phyloP scores from a whole-genome alignment of 2,329 filamentous ascomycete species.

The Coniella vitis region DNA sequence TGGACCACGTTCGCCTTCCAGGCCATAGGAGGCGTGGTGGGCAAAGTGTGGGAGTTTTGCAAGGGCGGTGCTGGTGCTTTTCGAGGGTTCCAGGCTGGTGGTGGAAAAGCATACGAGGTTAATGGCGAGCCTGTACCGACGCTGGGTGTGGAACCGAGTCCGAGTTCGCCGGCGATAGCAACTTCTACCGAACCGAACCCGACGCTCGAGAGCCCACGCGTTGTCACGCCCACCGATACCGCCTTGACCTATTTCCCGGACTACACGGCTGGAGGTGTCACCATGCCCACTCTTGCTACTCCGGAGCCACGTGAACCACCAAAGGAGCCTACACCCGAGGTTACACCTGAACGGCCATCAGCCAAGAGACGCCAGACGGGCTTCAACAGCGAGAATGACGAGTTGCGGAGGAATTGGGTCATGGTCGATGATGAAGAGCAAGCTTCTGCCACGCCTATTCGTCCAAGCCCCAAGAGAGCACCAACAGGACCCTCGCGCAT shows the following conservation, averaged over 20 bases:
- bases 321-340: slow-evolving; percentile 26
- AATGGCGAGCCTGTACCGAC: slow-evolving; percentile 20
- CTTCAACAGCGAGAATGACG: slow-evolving; percentile 39
- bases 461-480: slow-evolving; percentile 13
- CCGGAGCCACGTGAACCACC: slow-evolving; percentile 4
- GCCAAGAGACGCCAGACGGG: slow-evolving; percentile 45
- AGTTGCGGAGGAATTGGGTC: slow-evolving; percentile 64
- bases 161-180: no score
- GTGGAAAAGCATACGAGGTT: slow-evolving; percentile 64
- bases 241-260: not conserved
- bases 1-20: slow-evolving; percentile 56
- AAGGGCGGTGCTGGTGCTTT: slow-evolving; percentile 63
- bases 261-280: slow-evolving; percentile 3
- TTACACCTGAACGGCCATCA: slow-evolving; percentile 38
- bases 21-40: slow-evolving; percentile 60
- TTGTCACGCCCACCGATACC: not conserved
- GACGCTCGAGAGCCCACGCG: slow-evolving; percentile 4
- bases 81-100: slow-evolving; percentile 79
- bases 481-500: slow-evolving; percentile 7
- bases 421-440: slow-evolving; percentile 42
- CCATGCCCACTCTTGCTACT: not conserved
- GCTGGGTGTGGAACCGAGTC: not conserved
- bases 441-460: slow-evolving; percentile 16
- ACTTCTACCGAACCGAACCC: not conserved
- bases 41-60: slow-evolving; percentile 83